Evolutionary conservation across 2,329 filamentous ascomycete species (phyloP), one percentile per base, ranked within the genome.

Genomic region (Exophiala dermatitidis): DNA sequence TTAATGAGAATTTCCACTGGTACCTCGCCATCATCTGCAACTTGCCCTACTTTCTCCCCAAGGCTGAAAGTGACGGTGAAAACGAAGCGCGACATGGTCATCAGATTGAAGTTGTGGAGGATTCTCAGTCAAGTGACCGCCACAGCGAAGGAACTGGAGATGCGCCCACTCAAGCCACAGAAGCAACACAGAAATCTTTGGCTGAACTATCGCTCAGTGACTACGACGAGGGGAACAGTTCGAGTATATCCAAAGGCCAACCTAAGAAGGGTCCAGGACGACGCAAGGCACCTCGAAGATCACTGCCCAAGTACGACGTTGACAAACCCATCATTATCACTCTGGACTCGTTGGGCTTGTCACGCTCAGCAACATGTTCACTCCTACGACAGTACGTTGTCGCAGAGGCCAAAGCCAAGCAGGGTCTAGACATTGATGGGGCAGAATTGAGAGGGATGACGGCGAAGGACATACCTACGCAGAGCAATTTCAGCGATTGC

Each of bases 21-120:
- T 97, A 93, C 69, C 74, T 97, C 60, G 90, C 89, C 9, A 91
- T 98, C 52, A 91, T 98, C 48, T 95, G 89, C 77, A 95, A 98
- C 64, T 78, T 91, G 2, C 53, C 53, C 33, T 50, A 53, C 32
- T 54, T 57, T 46, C 40, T 54, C 2, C 40, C 31, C 6, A 43
- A 52, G 7, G 19, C 31, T 26, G 46, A 54, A 43, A 46, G 34
- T 29, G 46, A 54, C 33, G 50, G 37, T 29, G 50, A 52, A n/a
- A 47, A 32, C 19, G 47, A 59, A 60, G 52, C 65, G 53, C 56
- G 59, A 50, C 51, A 50, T 9, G 53, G 54, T 33, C 48, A 52
- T 8, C 4, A 29, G 36, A 5, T 44, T 6, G 19, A 46, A 38
- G 10, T 19, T 9, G 4, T 9, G 9, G 46, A 52, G 19, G 45